Evolutionary conservation across 352 stramenopile genomes (phyloP).

Genomic region (Thraustochytrium striatum): DNA sequence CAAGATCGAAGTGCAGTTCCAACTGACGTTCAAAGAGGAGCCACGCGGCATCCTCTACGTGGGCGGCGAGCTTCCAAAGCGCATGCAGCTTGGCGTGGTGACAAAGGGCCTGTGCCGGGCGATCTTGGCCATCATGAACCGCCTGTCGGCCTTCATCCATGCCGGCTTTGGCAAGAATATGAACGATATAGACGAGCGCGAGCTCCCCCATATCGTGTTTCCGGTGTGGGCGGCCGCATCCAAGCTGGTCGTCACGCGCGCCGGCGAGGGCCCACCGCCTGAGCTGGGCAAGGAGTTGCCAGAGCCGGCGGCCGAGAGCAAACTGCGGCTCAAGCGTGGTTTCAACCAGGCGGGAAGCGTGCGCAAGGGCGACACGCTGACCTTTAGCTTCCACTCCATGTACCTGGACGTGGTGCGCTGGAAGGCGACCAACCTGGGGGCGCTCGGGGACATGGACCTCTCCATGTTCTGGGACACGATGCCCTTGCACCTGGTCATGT

Average conservation of each 20-base stretch:
- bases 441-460: slow-evolving; percentile 51
- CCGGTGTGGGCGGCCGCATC: slow-evolving; percentile 56
- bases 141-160: slow-evolving; percentile 53
- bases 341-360: slow-evolving; percentile 41
- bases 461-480: slow-evolving; percentile 49
- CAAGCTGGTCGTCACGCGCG: slow-evolving; percentile 52
- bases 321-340: slow-evolving; percentile 13
- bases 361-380: slow-evolving; percentile 54
- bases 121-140: slow-evolving; percentile 55
- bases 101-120: slow-evolving; percentile 54
- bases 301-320: slow-evolving; percentile 48
- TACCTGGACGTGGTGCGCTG: slow-evolving; percentile 56
- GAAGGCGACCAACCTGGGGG: slow-evolving; percentile 55
- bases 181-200: slow-evolving; percentile 27
- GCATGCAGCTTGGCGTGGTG: slow-evolving; percentile 56
- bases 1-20: slow-evolving; percentile 58
- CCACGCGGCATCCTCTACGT: slow-evolving; percentile 55
- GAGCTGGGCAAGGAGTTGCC: slow-evolving; percentile 42
- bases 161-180: slow-evolving; percentile 55
- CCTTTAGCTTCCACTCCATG: slow-evolving; percentile 54
- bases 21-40: slow-evolving; percentile 51
- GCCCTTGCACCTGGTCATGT: slow-evolving; percentile 50
- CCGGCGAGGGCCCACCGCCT: slow-evolving; percentile 42
- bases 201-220: slow-evolving; percentile 56
- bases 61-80: slow-evolving; percentile 54